Base-by-base conservation (phyloP, 179 eudicot species). In the Spergularia azorica region DNA sequence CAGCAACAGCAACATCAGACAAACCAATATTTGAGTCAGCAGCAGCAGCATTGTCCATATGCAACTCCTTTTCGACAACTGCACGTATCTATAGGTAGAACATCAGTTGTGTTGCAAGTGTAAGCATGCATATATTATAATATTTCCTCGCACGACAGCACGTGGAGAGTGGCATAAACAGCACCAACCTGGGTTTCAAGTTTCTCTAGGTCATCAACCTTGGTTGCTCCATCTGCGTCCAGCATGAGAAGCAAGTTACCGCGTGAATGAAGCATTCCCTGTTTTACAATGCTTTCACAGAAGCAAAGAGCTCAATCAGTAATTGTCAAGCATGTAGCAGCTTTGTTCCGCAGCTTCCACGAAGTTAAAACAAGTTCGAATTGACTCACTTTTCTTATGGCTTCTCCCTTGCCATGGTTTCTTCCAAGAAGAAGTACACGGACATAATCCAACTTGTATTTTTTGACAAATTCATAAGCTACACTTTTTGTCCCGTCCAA, bases 211-310 rank as follows among this genome's bases (percentile, higher is more conserved):
- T 95, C 99, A 73, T 81, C 74, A 77, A 95, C 92, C 86, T 89
- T 89, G 51, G 99, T 95, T 63, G 99, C 99, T 50, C 99, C 99
- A 87, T 95, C 99, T 72, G 99, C 99, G 89, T 95, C 99, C 78
- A 94, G 88, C 99, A 95, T 95, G 55, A 95, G 86, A 76, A 95
- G 91, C 48, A 95, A 86, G 84, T 91, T 92, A 78, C 99, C 98
- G 64, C 99, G 94, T 50, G 99, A 85, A 86, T 95, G 99, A 87
- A 95, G 99, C 91, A 95, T 95, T 69, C 99, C 99, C 99, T 95
- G 94, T 89, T 87, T 77, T 26, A 72, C 90, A 87, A 91, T 86
- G 97, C 97, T 89, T 95, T 85, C 94, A 79, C 92, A 87, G 66
- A 87, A 82, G 87, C 83, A 85, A 81, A 83, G 77, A 83, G 86